Evolutionary conservation across 225 moss, liverwort and hornwort species (phyloP).

Genomic region (Bryoerythrophyllum caledonicum): DNA sequence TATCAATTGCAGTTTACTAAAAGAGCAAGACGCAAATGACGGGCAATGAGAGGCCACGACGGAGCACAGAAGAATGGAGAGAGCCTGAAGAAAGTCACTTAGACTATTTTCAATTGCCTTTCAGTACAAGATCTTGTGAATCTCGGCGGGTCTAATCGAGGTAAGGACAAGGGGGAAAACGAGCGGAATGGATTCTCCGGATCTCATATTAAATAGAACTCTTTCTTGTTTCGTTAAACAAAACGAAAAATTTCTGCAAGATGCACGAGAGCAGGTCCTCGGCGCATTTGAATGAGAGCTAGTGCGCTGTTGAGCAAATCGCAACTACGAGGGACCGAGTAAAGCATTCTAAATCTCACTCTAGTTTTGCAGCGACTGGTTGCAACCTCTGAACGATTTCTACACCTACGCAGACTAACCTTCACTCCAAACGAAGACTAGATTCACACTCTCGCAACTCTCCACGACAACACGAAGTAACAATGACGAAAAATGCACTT

Average conservation of each 20-base stretch:
- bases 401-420: no score
- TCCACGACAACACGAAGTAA: background rate
- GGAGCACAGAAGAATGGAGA: background rate
- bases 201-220: background rate
- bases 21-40: background rate
- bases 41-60: background rate
- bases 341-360: background rate
- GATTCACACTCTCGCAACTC: background rate
- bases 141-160: background rate
- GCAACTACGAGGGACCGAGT: background rate
- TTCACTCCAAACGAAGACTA: background rate
- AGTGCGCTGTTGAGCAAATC: background rate
- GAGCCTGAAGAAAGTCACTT: background rate
- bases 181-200: background rate
- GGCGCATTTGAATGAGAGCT: background rate
- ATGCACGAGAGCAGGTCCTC: background rate
- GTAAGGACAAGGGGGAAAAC: background rate
- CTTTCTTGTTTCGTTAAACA: background rate
- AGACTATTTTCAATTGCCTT: background rate
- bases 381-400: background rate
- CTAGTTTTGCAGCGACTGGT: background rate
- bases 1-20: background rate
- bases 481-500: background rate
- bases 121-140: constrained; percentile 6
- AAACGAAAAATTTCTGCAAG: no score